A percentile compares a stretch with the other conserved stretches of the same genome.
These are phyloP conservation scores for Chlorella sorokiniana DNA, from an alignment of 139 green algal genomes.

Conservation along the genomic window DNA sequence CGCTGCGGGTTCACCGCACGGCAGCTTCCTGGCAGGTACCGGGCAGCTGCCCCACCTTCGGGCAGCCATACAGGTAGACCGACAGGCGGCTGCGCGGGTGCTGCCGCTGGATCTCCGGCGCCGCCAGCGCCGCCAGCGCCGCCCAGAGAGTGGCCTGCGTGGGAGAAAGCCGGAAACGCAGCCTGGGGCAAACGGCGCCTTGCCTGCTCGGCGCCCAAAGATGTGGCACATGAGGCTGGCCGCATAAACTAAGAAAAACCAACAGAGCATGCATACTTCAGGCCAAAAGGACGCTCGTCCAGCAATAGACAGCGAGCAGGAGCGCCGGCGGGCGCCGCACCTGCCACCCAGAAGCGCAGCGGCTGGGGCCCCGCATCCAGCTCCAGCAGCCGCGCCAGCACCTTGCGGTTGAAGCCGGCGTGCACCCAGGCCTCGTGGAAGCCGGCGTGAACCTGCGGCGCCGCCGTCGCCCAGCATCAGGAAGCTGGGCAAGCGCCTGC, in stretches of 20 bases:
- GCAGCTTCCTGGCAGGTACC: too few relatives aligned
- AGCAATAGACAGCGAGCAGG: too few relatives aligned
- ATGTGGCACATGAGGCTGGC: too few relatives aligned
- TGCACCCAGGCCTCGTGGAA: not conserved
- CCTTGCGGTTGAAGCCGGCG: not conserved
- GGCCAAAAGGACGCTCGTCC: too few relatives aligned
- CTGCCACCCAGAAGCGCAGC: conserved; percentile 21
- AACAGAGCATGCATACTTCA: too few relatives aligned
- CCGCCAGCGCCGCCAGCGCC: conserved; percentile 24
- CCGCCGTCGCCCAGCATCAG: not conserved
- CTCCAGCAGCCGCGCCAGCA: not conserved
- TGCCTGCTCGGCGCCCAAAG: too few relatives aligned
- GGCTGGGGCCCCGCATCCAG: not conserved
- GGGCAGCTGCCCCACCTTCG: not conserved
- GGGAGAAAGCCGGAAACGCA: not conserved
- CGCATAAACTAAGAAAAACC: too few relatives aligned
- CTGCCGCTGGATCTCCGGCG: not conserved
- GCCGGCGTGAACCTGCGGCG: conserved; percentile 4
- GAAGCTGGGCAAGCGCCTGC: too few relatives aligned
- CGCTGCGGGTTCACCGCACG: too few relatives aligned
- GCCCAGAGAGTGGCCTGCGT: conserved; percentile 21
- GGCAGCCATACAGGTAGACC: not conserved
- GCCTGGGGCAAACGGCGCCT: not conserved
- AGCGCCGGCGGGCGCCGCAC: not conserved
- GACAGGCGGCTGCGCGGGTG: not conserved